Evolutionary conservation across 2,329 filamentous ascomycete genomes (phyloP).

Genomic region (Dothideomycetidae sp.): DNA sequence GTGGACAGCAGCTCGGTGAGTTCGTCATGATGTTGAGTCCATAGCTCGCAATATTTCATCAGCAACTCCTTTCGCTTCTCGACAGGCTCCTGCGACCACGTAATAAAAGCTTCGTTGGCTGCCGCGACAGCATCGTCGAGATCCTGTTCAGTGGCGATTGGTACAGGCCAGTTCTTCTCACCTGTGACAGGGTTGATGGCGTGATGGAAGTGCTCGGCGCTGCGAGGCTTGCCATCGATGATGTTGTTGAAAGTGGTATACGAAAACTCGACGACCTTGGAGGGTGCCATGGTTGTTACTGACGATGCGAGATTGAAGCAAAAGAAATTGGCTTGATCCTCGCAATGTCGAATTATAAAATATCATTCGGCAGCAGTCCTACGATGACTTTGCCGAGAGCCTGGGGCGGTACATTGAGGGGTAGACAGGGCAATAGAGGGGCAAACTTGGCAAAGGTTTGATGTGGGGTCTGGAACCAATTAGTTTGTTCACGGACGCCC

Average conservation of each 20-base stretch:
- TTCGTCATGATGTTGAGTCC: constrained; percentile 21
- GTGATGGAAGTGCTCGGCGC: constrained; percentile 20
- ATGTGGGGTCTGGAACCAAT: no score
- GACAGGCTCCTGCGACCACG: constrained; percentile 20
- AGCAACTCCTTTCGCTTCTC: constrained; percentile 26
- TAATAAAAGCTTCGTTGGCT: constrained; percentile 25
- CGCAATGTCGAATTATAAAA: no score
- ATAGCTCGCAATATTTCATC: constrained; percentile 21
- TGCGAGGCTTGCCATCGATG: constrained; percentile 24
- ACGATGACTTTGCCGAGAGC: no score
- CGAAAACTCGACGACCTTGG: constrained; percentile 26
- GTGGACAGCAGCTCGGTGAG: constrained; percentile 22
- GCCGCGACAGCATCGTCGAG: constrained; percentile 25
- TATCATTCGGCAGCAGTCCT: no score
- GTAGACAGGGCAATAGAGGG: no score
- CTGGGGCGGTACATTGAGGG: no score
- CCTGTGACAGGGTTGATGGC: constrained; percentile 24
- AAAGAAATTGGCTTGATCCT: no score
- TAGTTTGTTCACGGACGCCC: no score
- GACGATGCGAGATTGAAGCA: no score
- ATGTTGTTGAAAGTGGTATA: constrained; percentile 27
- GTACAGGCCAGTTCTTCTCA: constrained; percentile 25
- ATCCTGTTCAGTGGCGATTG: constrained; percentile 25
- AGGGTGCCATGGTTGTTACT: constrained; percentile 30
- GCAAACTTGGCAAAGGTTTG: no score